These are phyloP conservation scores for Aciculoconidium aculeatum DNA, from an alignment of 805 yeast genomes.

Conservation along the genomic window DNA sequence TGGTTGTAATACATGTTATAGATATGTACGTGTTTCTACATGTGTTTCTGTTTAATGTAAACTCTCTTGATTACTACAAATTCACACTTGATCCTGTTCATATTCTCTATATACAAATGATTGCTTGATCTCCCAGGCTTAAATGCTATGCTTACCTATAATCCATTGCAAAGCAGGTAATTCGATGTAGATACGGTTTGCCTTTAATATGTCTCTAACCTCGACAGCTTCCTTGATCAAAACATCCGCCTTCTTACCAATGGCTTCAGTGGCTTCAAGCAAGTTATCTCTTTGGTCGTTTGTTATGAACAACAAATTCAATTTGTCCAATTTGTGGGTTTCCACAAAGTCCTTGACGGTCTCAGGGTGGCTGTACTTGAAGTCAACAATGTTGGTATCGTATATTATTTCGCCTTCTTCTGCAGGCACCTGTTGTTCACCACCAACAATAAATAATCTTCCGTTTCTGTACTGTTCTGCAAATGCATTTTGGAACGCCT, in stretches of 20 bases:
- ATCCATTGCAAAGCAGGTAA: slow-evolving; percentile 62
- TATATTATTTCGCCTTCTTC: slow-evolving; percentile 21
- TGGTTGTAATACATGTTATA: no score
- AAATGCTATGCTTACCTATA: slow-evolving; percentile 25
- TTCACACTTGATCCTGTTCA: no score
- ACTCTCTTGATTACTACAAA: no score
- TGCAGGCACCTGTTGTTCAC: slow-evolving; percentile 22
- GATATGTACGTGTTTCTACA: no score
- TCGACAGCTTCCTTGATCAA: slow-evolving; percentile 72
- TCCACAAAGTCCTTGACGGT: slow-evolving; percentile 47
- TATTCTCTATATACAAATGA: slow-evolving; percentile 13
- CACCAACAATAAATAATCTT: slow-evolving; percentile 65
- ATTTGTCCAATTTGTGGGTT: slow-evolving; percentile 43
- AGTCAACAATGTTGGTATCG: slow-evolving; percentile 27
- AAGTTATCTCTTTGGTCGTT: slow-evolving; percentile 56
- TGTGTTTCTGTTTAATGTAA: no score
- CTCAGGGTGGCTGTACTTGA: slow-evolving; percentile 33
- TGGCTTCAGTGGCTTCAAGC: slow-evolving; percentile 48
- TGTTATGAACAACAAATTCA: slow-evolving; percentile 64
- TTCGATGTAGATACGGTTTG: slow-evolving; percentile 71
- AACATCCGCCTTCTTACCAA: slow-evolving; percentile 53
- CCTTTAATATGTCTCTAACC: slow-evolving; percentile 77
- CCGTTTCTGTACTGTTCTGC: slow-evolving; percentile 78
- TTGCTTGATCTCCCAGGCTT: no score
- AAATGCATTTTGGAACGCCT: slow-evolving; percentile 77